Conservation (phyloP, 768 basidiomycete species). For the Erythrobasidium yunnanense region DNA sequence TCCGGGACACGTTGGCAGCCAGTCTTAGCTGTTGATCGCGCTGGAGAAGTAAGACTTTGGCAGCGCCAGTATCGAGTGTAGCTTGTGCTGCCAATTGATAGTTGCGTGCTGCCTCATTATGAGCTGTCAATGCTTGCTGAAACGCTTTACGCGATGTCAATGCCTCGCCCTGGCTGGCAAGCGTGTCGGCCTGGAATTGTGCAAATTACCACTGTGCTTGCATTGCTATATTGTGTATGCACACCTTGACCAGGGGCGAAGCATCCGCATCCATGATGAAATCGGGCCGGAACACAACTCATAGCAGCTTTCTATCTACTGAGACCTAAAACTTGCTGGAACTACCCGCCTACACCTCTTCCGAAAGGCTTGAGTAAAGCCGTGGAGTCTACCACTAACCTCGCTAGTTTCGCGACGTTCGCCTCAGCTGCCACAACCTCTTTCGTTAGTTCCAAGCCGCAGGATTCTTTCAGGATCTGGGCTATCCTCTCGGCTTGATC, state of each 20-base stretch:
- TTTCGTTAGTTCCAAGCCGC: constrained; percentile 74
- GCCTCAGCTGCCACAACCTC: constrained; percentile 91
- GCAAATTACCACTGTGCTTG: background rate
- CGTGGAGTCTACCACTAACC: constrained; percentile 55
- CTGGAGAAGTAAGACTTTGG: constrained; percentile 19
- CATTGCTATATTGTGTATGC: background rate
- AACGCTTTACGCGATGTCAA: constrained; percentile 13
- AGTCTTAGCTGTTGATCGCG: constrained; percentile 19
- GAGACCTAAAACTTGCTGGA: background rate
- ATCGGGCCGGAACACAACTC: no score
- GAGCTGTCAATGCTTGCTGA: constrained; percentile 20
- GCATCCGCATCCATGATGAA: constrained; percentile 26
- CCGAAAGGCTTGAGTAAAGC: constrained; percentile 8
- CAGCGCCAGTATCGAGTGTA: background rate
- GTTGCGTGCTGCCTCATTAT: constrained; percentile 9
- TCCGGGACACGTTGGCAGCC: background rate
- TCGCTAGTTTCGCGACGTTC: constrained; percentile 72
- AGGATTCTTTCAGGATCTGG: constrained; percentile 62
- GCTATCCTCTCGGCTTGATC: constrained; percentile 82
- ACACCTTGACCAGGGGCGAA: constrained; percentile 17
- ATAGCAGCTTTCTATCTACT: no score
- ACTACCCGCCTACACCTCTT: background rate
- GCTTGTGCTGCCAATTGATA: constrained; percentile 24
- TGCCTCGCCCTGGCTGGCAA: constrained; percentile 21
- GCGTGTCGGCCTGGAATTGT: constrained; percentile 18